Evolutionary conservation across 257 asterid genomes (phyloP).

Genomic region (Capsicum pubescens): DNA sequence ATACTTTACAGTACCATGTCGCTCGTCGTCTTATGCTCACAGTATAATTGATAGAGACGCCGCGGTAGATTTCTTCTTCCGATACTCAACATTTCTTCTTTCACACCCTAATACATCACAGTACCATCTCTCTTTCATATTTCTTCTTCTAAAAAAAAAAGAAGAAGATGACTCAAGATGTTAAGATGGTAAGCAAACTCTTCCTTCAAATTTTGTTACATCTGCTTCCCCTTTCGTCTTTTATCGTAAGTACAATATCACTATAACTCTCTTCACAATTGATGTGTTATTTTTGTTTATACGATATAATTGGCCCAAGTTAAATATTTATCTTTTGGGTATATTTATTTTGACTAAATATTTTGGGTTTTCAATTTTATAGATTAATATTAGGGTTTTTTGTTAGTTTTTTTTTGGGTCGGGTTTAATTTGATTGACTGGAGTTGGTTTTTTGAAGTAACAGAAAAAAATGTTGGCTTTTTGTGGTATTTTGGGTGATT

Average conservation of each 20-base stretch:
- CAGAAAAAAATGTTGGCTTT: background rate
- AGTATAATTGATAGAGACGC: too few relatives aligned
- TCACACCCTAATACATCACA: too few relatives aligned
- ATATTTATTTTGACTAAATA: background rate
- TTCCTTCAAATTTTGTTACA: constrained; percentile 53
- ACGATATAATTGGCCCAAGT: background rate
- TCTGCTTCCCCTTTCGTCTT: constrained; percentile 50
- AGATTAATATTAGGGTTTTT: constrained; percentile 9
- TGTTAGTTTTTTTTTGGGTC: background rate
- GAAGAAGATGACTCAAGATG: constrained; percentile 67
- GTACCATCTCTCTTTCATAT: background rate
- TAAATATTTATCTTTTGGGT: background rate
- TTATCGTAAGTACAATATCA: constrained; percentile 41
- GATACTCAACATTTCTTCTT: too few relatives aligned
- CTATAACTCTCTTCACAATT: background rate
- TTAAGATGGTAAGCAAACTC: constrained; percentile 77
- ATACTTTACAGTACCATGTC: too few relatives aligned
- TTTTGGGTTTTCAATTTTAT: background rate
- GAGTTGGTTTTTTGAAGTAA: background rate
- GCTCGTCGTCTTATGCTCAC: too few relatives aligned
- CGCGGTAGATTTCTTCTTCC: too few relatives aligned
- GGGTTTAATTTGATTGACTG: background rate
- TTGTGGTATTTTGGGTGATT: constrained; percentile 23
- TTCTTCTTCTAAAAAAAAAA: background rate
- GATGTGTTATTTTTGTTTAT: too few relatives aligned